These are phyloP conservation scores for Aureobasidium subglaciale DNA, from an alignment of 2,329 filamentous ascomycete genomes.

Conservation along the genomic window DNA sequence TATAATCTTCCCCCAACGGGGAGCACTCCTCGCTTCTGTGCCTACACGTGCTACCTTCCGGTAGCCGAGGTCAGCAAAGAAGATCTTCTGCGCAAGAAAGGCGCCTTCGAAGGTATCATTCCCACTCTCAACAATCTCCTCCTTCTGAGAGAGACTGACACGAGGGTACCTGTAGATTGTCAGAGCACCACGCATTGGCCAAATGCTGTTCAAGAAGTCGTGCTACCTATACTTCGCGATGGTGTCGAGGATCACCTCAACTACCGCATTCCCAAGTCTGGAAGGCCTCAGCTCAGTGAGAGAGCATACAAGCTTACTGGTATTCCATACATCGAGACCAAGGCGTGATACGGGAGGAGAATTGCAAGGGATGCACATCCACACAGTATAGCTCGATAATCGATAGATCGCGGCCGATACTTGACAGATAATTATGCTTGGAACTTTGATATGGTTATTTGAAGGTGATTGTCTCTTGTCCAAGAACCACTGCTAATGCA, in stretches of 20 bases:
- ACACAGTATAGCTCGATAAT: no score
- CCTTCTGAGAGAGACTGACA: background rate
- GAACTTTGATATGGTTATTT: no score
- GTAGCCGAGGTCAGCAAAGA: constrained; percentile 29
- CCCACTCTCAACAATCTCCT: constrained; percentile 23
- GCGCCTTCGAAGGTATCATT: constrained; percentile 26
- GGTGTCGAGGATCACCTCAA: no score
- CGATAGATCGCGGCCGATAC: no score
- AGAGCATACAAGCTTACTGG: constrained; percentile 41
- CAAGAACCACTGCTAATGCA: no score
- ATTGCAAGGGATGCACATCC: no score
- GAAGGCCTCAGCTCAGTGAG: constrained; percentile 36
- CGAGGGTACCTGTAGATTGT: no score
- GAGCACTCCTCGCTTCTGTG: constrained; percentile 26
- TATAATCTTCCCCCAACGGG: constrained; percentile 28
- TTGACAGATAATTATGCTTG: no score
- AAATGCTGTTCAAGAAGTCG: constrained; percentile 23
- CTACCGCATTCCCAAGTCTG: constrained; percentile 33
- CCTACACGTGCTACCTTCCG: constrained; percentile 34
- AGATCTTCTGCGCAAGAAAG: constrained; percentile 29
- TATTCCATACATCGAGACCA: constrained; percentile 37
- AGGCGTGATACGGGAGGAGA: no score
- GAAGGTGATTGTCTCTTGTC: no score
- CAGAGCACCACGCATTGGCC: no score
- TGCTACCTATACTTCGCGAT: constrained; percentile 24